A percentile compares a stretch with the other conserved stretches of the same genome.
Conservation (phyloP, 2,329 filamentous ascomycete genomes). For the Coniella lustricola region DNA sequence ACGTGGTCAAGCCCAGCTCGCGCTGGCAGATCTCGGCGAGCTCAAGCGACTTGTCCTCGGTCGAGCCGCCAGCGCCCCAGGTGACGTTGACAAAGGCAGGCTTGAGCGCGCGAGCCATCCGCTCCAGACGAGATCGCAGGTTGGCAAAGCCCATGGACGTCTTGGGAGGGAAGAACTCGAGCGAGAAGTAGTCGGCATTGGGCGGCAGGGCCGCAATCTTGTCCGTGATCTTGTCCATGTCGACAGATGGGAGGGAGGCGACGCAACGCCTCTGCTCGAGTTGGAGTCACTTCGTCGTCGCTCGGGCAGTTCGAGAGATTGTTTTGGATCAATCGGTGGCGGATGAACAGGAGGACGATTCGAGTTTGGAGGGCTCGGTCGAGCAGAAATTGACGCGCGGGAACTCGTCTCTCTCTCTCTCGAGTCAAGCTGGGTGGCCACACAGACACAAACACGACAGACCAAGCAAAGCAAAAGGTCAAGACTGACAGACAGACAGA, state of each 20-base stretch:
- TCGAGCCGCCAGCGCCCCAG: constrained; percentile 94
- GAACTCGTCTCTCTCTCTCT: background rate
- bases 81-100: constrained; percentile 96
- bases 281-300: background rate
- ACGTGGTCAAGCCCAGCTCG: constrained; percentile 86
- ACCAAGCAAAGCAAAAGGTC: background rate
- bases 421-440: background rate
- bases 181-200: constrained; percentile 80
- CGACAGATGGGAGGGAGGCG: constrained; percentile 1
- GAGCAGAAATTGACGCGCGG: background rate
- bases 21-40: constrained; percentile 92
- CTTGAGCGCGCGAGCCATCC: constrained; percentile 86
- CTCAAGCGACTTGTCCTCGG: constrained; percentile 83
- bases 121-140: constrained; percentile 83
- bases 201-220: constrained; percentile 87
- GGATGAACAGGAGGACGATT: too few species aligned
- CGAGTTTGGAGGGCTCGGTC: background rate
- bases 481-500: too few species aligned
- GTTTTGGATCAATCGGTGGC: background rate
- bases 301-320: background rate
- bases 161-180: constrained; percentile 99
- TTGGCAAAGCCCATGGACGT: constrained; percentile 94
- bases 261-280: background rate
- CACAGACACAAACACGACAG: background rate
- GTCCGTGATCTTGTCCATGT: constrained; percentile 84